Evolutionary conservation across 257 asterid genomes (phyloP).

Genomic region (Solanum etuberosum): DNA sequence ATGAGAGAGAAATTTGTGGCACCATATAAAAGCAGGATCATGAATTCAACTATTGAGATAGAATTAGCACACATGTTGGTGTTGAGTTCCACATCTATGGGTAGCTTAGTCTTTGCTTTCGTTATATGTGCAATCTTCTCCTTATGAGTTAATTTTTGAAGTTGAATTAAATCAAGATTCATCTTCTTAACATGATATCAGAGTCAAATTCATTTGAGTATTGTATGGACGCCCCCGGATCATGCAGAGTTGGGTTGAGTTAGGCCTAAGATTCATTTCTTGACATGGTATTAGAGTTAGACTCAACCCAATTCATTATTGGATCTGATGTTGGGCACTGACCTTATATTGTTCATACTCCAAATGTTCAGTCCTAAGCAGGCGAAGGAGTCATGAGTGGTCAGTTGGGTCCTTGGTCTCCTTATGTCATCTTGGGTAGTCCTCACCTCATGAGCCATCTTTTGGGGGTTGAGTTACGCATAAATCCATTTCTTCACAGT

Average conservation of each 20-base stretch:
- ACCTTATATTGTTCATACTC: neutral
- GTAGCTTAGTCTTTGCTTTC: neutral
- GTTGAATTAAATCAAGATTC: neutral
- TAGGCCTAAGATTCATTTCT: neutral
- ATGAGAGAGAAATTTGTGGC: too few relatives aligned
- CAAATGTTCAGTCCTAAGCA: neutral
- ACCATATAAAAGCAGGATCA: too few relatives aligned
- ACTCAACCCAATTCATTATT: neutral
- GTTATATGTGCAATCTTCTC: neutral
- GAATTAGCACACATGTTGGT: neutral
- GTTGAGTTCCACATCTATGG: neutral
- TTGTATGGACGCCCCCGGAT: accelerated
- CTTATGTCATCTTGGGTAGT: neutral
- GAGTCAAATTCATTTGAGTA: neutral
- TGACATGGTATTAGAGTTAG: too few relatives aligned
- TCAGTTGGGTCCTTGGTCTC: neutral
- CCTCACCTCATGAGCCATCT: neutral
- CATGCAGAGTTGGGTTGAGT: neutral
- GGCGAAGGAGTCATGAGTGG: neutral
- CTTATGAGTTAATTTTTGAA: too few relatives aligned
- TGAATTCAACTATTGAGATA: too few relatives aligned
- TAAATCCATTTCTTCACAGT: accelerated
- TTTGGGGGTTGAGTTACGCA: neutral
- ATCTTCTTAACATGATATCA: too few relatives aligned
- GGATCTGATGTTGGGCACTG: neutral